A percentile compares a stretch with the other conserved stretches of the same genome.
These are phyloP conservation scores for Alternaria tenuissima DNA, from an alignment of 2,329 filamentous ascomycete genomes.

Conservation along the genomic window DNA sequence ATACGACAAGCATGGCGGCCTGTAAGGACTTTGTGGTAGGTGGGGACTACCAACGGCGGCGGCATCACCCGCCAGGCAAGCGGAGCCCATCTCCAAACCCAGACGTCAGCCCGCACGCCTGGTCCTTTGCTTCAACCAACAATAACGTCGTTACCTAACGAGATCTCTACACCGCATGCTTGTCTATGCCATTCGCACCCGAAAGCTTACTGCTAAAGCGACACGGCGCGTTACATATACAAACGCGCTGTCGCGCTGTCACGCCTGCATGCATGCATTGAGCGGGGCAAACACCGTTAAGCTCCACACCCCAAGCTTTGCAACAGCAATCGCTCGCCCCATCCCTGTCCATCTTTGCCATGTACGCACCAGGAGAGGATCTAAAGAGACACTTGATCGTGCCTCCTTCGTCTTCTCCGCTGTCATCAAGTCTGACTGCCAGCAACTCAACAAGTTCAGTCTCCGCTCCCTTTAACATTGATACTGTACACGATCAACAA, in stretches of 20 bases:
- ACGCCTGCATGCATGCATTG: slow-evolving; percentile 13
- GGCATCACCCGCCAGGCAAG: slow-evolving; percentile 2
- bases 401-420: slow-evolving; percentile 29
- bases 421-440: slow-evolving; percentile 12
- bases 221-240: slow-evolving; percentile 2
- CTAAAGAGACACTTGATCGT: slow-evolving; percentile 31
- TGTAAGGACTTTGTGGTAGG: slow-evolving; percentile 8
- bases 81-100: neutral
- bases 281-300: neutral
- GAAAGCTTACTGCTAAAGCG: neutral
- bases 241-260: slow-evolving; percentile 35
- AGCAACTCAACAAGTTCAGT: neutral
- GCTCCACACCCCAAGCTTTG: neutral
- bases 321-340: slow-evolving; percentile 12
- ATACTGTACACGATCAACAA: neutral
- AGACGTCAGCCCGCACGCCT: neutral
- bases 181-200: neutral
- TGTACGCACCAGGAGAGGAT: slow-evolving; percentile 26
- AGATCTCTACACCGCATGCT: neutral
- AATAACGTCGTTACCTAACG: neutral
- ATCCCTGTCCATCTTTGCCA: slow-evolving; percentile 7
- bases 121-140: neutral
- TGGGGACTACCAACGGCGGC: slow-evolving; percentile 2
- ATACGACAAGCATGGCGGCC: neutral
- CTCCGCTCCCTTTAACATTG: neutral